Evolutionary conservation across 1,284 basidiomycete species (phyloP), one percentile per base, ranked within the genome.

Genomic region (Apiotrichum laibachii): DNA sequence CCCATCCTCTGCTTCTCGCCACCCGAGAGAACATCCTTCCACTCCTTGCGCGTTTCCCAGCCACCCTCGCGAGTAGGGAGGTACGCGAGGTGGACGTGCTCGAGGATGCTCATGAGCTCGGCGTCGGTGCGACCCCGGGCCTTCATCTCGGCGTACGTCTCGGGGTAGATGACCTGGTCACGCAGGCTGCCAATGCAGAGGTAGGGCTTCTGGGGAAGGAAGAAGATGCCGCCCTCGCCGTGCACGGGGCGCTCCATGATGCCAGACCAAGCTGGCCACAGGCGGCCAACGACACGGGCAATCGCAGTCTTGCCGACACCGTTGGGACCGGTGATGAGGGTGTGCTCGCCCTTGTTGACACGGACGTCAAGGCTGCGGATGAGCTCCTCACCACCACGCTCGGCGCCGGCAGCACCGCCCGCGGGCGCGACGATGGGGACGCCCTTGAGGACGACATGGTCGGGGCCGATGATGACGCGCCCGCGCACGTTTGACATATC

Each of bases 1-100:
- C 73, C 75, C 89, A 95, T 92, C 87, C 90, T 77, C 77, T 98
- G 94, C 79, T 96, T 97, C 83, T 97, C 94, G 1, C 94, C 94
- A 0, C 94, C 94, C 65, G 73, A 76, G 71, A 92, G 79, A 44
- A 95, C 90, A 76, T 95, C 92, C 67, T 92, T 86, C 94, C 95
- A 98, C 77, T 97, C 94, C 79, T 97, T 97, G 68, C 89, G 81
- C 18, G 90, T 89, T 61, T 82, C 83, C 86, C 90, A 90, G 0
- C 92, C 93, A 0, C 94, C 94, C 76, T 97, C 94, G 39, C 94
- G 81, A 26, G 83, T 83, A 0, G 92, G 90, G 37, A 97, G 76
- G 77, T 97, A 97, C 13, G 84, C 89, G 56, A 98, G 77, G 78
- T 92, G 90, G 11, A 89, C 92, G 59, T 85, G 84, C 67, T 86